Conservation (phyloP, 2,329 filamentous ascomycete species). For the Raffaelea ambrosiae region DNA sequence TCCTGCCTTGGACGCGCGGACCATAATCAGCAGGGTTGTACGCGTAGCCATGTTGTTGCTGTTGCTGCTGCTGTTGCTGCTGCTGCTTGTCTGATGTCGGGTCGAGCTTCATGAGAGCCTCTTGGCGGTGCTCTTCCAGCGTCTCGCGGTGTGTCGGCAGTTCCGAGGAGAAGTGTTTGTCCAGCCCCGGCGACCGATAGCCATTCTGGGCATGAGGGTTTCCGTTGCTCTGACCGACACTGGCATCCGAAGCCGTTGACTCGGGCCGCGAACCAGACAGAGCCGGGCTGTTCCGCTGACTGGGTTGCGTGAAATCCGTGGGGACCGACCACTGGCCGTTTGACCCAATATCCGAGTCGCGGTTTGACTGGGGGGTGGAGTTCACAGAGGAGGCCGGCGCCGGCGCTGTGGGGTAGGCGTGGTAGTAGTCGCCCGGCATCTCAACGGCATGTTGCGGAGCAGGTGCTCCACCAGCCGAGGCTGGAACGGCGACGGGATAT, state of each 20-base stretch:
- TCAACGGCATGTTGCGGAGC: no score
- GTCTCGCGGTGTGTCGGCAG: conserved; percentile 40
- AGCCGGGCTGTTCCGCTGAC: not conserved
- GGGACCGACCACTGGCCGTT: conserved; percentile 30
- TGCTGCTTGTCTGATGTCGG: not conserved
- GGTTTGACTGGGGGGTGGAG: conserved; percentile 14
- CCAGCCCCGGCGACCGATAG: conserved; percentile 28
- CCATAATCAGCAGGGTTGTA: conserved; percentile 33
- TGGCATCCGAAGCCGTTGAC: conserved; percentile 23
- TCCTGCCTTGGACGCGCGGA: not conserved
- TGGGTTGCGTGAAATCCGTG: conserved; percentile 9
- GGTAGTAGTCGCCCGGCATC: conserved; percentile 40
- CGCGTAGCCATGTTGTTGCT: conserved; percentile 12
- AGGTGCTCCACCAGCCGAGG: conserved; percentile 8
- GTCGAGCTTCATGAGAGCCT: conserved; percentile 19
- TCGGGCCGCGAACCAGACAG: conserved; percentile 23
- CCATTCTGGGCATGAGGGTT: conserved; percentile 11
- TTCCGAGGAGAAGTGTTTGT: conserved; percentile 33
- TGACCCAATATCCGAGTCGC: conserved; percentile 19
- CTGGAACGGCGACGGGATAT: conserved; percentile 8
- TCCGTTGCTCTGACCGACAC: conserved; percentile 9
- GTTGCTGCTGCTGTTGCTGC: conserved; percentile 8
- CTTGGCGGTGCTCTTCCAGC: conserved; percentile 28
- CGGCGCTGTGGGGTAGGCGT: conserved; percentile 13
- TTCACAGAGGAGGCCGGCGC: conserved; percentile 8